A percentile compares a stretch with the other conserved stretches of the same genome.
Conservation (phyloP, 2,329 filamentous ascomycete genomes). For the Xylaria sp. region DNA sequence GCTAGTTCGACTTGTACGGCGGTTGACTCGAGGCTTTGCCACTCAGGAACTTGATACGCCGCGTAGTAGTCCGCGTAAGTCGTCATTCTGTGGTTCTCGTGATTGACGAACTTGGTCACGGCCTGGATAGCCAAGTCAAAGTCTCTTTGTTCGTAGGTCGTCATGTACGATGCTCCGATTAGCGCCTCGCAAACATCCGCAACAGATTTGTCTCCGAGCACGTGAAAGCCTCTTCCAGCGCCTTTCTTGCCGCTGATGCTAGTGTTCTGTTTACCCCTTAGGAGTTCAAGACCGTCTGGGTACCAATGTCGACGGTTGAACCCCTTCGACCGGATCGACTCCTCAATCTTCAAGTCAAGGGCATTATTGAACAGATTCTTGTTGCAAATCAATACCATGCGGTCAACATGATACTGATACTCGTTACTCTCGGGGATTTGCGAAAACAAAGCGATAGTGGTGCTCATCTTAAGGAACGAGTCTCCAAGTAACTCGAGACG, state of each 20-base stretch:
- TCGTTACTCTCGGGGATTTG: constrained; percentile 78
- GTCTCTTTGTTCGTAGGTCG: constrained; percentile 42
- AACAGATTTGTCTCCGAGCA: constrained; percentile 83
- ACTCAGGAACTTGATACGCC: constrained; percentile 69
- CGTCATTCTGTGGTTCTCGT: constrained; percentile 68
- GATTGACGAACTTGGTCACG: constrained; percentile 71
- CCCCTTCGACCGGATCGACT: constrained; percentile 79
- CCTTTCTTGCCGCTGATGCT: constrained; percentile 65
- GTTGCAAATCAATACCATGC: constrained; percentile 92
- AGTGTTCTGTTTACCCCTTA: constrained; percentile 69
- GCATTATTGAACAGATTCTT: constrained; percentile 83
- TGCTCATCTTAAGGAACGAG: constrained; percentile 93
- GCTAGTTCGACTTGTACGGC: constrained; percentile 72
- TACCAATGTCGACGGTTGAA: constrained; percentile 91
- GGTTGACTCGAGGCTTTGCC: constrained; percentile 65
- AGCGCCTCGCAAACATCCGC: constrained; percentile 94
- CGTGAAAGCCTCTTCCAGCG: constrained; percentile 57
- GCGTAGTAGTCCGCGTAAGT: constrained; percentile 74
- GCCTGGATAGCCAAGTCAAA: constrained; percentile 64
- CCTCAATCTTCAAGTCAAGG: constrained; percentile 63
- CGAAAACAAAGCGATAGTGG: constrained; percentile 83
- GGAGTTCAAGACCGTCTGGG: constrained; percentile 73
- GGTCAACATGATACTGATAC: constrained; percentile 83
- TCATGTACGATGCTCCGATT: constrained; percentile 80
- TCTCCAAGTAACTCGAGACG: constrained; percentile 92